Evolutionary conservation across 345 rosid species (phyloP), one percentile per base, ranked within the genome.

Genomic region (Reutealis trisperma): DNA sequence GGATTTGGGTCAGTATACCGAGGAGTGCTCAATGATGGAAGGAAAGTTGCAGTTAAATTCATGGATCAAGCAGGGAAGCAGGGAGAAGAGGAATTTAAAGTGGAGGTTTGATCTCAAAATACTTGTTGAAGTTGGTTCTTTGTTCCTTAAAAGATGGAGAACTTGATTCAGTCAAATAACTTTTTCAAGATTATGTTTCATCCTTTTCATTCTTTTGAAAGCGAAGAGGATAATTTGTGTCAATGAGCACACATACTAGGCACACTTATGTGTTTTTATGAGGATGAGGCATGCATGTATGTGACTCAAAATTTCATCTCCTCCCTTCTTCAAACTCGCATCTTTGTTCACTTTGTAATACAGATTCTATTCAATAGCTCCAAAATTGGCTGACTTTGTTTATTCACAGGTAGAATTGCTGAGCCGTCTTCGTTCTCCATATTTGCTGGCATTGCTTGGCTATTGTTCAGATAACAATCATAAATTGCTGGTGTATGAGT

Each of bases 31-130:
- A 68, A 15, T n/a, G 75, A 81, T 68, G 84, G 81, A 62, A 73
- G 75, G 65, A 81, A 81, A 69, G 68, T 81, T 73, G 84, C 84
- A 62, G 71, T 81, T 44, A 81, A 81, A 73, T 63, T 73, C 22
- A 77, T 81, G 84, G 84, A 81, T 22, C 93, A 90, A 79, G 94
- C 90, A 0, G 99, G 98, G 73, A 89, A 89, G 83, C 99, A 96
- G 81, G 97, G 97, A 9, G 98, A 91, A 78, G 96, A 93, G 68
- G 99, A 96, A 79, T 93, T 96, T 75, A 78, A 91, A 83, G 87
- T 93, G 85, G 98, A 96, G 98, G 98, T 94, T 71, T 34, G 68
- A 21, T 78, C 27, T 69, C 24, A 70, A 15, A 3, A 6, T 49
- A 32, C 2, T 27, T 54, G 18, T 63, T 72, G 57, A 37, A 25